A percentile compares a stretch with the other conserved stretches of the same genome.
These are phyloP conservation scores for Powellomyces hirtus DNA, from an alignment of 192 early-diverging fungal genomes.

Conservation along the genomic window DNA sequence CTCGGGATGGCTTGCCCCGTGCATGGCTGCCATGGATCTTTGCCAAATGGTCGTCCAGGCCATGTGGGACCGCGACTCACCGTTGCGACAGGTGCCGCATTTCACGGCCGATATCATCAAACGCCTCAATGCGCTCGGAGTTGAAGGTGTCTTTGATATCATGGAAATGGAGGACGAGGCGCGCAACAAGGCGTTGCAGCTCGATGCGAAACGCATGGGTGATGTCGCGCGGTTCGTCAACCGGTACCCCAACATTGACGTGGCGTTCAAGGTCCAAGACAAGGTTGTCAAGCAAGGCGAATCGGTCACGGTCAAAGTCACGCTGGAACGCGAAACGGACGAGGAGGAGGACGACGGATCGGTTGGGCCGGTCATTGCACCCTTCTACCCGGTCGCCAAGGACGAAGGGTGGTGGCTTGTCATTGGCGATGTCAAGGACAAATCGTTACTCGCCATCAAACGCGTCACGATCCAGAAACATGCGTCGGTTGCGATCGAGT, in stretches of 20 bases:
- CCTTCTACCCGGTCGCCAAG: conserved; percentile 86
- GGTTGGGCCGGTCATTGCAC: conserved; percentile 84
- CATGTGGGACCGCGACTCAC: conserved; percentile 91
- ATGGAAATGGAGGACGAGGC: conserved; percentile 91
- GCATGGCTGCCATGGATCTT: conserved; percentile 92
- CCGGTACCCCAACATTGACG: conserved; percentile 90
- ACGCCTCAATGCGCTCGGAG: conserved; percentile 63
- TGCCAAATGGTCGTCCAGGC: conserved; percentile 97
- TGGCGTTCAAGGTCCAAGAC: conserved; percentile 67
- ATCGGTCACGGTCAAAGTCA: conserved; percentile 63
- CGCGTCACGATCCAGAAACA: conserved; percentile 67
- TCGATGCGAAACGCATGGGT: conserved; percentile 64
- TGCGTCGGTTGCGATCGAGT: conserved; percentile 73
- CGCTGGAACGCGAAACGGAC: conserved; percentile 80
- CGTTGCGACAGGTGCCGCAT: conserved; percentile 89
- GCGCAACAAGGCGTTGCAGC: conserved; percentile 59
- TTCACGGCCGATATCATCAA: conserved; percentile 71
- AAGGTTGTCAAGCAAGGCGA: conserved; percentile 59
- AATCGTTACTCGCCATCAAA: conserved; percentile 86
- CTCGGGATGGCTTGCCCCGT: conserved; percentile 86
- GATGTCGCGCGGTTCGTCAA: conserved; percentile 88
- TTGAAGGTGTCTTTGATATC: conserved; percentile 89
- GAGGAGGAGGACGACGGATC: conserved; percentile 51
- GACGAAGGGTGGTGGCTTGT: conserved; percentile 99
- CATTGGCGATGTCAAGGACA: conserved; percentile 73